Conservation (phyloP, 768 basidiomycete species). For the Trichaptum fuscoviolaceum region DNA sequence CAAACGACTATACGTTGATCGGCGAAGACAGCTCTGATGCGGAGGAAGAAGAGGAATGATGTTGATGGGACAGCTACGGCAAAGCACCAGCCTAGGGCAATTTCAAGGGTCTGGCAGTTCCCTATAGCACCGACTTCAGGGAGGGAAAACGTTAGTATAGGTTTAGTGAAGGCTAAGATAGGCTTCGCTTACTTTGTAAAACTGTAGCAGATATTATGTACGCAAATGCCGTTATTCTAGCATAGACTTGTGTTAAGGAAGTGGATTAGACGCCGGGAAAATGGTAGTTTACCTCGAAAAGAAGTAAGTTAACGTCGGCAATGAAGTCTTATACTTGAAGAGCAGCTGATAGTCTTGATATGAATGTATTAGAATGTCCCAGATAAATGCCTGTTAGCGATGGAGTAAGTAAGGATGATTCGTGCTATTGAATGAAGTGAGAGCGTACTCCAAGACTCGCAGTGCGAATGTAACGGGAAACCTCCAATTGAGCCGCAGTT, state of each 20-base stretch:
- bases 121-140: conserved; percentile 19
- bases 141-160: conserved; percentile 18
- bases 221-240: conserved; percentile 7
- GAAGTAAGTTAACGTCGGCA: conserved; percentile 18
- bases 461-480: conserved; percentile 25
- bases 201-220: conserved; percentile 6
- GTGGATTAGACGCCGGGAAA: background rate
- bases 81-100: conserved; percentile 13
- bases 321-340: conserved; percentile 8
- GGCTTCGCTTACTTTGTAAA: conserved; percentile 1
- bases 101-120: conserved; percentile 17
- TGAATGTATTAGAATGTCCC: conserved; percentile 21
- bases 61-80: conserved; percentile 19
- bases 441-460: conserved; percentile 23
- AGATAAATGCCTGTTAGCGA: conserved; percentile 19
- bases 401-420: background rate
- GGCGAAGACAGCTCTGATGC: conserved; percentile 31
- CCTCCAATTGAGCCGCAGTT: conserved; percentile 22
- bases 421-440: conserved; percentile 1
- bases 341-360: conserved; percentile 19
- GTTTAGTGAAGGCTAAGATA: background rate
- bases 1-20: conserved; percentile 16
- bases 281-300: conserved; percentile 6
- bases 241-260: background rate
- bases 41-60: conserved; percentile 32